These are phyloP conservation scores for Penicillium coprophilum DNA, from an alignment of 495 filamentous ascomycete genomes.

Conservation along the genomic window DNA sequence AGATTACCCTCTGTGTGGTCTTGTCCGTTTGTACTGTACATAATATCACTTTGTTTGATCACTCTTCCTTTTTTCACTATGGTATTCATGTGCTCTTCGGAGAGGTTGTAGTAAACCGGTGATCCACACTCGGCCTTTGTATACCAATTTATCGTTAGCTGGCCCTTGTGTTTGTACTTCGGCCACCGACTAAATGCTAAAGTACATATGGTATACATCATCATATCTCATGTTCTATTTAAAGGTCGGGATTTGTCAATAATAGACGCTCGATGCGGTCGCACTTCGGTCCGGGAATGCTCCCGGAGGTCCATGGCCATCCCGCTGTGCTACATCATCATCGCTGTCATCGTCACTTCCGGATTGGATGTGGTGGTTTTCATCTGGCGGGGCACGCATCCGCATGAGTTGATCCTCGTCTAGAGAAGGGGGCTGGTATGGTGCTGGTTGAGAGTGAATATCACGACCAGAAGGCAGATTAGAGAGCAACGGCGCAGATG, in stretches of 20 bases:
- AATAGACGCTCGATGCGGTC: slow-evolving; percentile 43
- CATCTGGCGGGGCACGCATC: slow-evolving; percentile 46
- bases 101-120: neutral
- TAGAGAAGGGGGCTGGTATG: slow-evolving; percentile 58
- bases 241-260: slow-evolving; percentile 39
- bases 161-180: neutral
- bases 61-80: slow-evolving; percentile 9
- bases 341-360: slow-evolving; percentile 46
- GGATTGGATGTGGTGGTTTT: slow-evolving; percentile 30
- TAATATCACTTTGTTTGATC: slow-evolving; percentile 23
- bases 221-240: neutral
- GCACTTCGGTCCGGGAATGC: slow-evolving; percentile 39
- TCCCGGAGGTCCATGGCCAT: slow-evolving; percentile 44
- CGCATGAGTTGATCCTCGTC: slow-evolving; percentile 55
- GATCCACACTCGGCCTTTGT: neutral
- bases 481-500: slow-evolving; percentile 64
- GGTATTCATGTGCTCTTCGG: neutral
- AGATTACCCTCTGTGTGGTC: slow-evolving; percentile 5
- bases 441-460: slow-evolving; percentile 63
- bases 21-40: slow-evolving; percentile 20
- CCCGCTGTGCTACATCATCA: slow-evolving; percentile 46
- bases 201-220: neutral
- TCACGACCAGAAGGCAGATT: slow-evolving; percentile 86
- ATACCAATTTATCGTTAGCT: neutral
- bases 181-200: neutral